A percentile compares a stretch with the other conserved stretches of the same genome.
These are phyloP conservation scores for Chlamydomonas schloesseri DNA, from an alignment of 139 green algal species.

Conservation along the genomic window DNA sequence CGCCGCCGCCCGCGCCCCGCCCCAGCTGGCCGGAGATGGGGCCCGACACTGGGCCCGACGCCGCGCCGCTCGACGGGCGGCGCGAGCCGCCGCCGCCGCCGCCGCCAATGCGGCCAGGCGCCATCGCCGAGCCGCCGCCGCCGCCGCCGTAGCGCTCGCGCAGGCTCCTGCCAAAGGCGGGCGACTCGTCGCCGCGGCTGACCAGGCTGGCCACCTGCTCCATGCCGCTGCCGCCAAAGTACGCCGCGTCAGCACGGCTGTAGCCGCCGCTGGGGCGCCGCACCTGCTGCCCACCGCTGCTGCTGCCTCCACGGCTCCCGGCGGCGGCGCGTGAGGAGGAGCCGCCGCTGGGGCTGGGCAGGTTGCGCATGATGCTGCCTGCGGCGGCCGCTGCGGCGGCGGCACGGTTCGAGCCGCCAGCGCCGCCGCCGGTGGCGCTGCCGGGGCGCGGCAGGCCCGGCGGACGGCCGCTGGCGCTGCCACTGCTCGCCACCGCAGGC, in stretches of 20 bases:
- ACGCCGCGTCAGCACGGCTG: constrained; percentile 10
- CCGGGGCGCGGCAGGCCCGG: too few species aligned
- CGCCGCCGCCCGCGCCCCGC: too few species aligned
- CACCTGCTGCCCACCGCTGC: too few species aligned
- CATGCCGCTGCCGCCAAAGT: not conserved
- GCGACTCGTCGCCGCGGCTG: not conserved
- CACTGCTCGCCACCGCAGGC: too few species aligned
- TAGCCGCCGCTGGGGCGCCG: constrained; percentile 6
- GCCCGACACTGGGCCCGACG: too few species aligned
- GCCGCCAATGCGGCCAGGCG: not conserved
- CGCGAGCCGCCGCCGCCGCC: not conserved
- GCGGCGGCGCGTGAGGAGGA: not conserved
- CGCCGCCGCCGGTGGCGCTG: too few species aligned
- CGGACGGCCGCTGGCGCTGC: too few species aligned
- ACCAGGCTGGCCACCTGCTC: not conserved
- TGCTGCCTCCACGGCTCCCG: not conserved
- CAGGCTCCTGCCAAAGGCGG: not conserved
- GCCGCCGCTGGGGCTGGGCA: not conserved
- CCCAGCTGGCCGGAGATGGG: too few species aligned
- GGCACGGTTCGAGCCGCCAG: too few species aligned
- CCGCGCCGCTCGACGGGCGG: too few species aligned
- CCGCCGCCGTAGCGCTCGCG: constrained; percentile 4
- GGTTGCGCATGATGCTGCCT: too few species aligned
- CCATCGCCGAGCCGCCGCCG: not conserved
- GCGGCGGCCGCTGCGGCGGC: too few species aligned